These are phyloP conservation scores for Priceomyces melissophilus DNA, from an alignment of 805 yeast genomes.

Conservation along the genomic window DNA sequence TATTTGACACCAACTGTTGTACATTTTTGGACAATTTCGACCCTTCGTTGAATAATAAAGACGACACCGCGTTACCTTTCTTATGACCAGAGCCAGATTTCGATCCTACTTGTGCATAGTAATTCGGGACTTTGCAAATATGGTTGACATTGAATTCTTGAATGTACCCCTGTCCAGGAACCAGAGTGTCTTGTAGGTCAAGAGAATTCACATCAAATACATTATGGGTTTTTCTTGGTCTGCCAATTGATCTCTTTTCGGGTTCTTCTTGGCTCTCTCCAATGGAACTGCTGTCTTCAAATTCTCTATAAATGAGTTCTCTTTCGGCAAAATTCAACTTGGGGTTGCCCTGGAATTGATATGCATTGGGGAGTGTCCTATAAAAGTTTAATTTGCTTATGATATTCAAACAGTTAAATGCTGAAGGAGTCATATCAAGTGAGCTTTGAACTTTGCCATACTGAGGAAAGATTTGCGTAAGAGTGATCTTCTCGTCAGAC, in stretches of 20 bases:
- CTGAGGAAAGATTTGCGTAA: conserved; percentile 40
- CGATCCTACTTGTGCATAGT: conserved; percentile 23
- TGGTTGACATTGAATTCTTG: conserved; percentile 40
- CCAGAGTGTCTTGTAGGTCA: conserved; percentile 36
- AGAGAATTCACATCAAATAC: conserved; percentile 36
- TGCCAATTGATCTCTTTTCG: conserved; percentile 23
- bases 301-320: conserved; percentile 28
- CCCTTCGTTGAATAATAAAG: conserved; percentile 23
- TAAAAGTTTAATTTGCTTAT: conserved; percentile 35
- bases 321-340: conserved; percentile 32
- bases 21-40: conserved; percentile 29
- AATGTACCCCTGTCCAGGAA: conserved; percentile 44
- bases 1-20: conserved; percentile 32
- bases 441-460: conserved; percentile 30
- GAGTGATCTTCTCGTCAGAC: conserved; percentile 21
- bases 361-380: conserved; percentile 21
- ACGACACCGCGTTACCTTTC: conserved; percentile 15
- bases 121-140: conserved; percentile 41
- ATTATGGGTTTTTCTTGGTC: conserved; percentile 26
- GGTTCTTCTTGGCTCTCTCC: conserved; percentile 6
- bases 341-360: conserved; percentile 22
- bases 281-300: conserved; percentile 24
- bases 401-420: conserved; percentile 33
- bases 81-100: conserved; percentile 11
- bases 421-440: conserved; percentile 28